Percentiles rank a stretch among this genome's conserved stretches.
Evolutionary conservation across 805 yeast genomes (phyloP).

Genomic region (Sugiyamaella qingdaonensis): DNA sequence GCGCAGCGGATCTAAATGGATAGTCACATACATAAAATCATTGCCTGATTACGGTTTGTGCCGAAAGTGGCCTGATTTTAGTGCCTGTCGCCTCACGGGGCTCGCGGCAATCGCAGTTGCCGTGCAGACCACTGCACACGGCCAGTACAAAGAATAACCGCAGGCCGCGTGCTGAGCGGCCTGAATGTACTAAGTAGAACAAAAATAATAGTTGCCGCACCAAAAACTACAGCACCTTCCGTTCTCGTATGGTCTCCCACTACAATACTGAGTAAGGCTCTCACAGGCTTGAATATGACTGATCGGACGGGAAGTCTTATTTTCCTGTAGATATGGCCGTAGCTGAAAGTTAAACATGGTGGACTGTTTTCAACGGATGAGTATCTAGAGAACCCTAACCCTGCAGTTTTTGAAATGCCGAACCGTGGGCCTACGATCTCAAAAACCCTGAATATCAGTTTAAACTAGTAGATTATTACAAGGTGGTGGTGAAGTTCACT

Average conservation of each 20-base stretch:
- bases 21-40: not conserved
- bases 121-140: too few species aligned
- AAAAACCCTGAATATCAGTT: too few species aligned
- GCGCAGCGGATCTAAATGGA: not conserved
- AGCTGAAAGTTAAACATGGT: conserved; percentile 32
- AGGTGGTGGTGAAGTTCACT: too few species aligned
- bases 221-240: conserved; percentile 50
- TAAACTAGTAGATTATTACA: too few species aligned
- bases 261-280: conserved; percentile 55
- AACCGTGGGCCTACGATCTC: too few species aligned
- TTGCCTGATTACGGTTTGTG: not conserved
- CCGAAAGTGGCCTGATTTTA: conserved; percentile 3
- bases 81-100: not conserved
- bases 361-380: too few species aligned
- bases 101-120: too few species aligned
- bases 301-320: conserved; percentile 62
- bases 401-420: too few species aligned
- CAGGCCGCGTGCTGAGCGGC: too few species aligned
- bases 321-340: conserved; percentile 59
- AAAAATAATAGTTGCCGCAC: not conserved
- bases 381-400: too few species aligned
- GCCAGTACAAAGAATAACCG: too few species aligned
- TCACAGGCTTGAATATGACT: conserved; percentile 55
- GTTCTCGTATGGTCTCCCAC: conserved; percentile 58
- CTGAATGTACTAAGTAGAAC: not conserved